phyloP scores from a whole-genome alignment of 2,329 filamentous ascomycete genomes.

The Phialophora tarda region DNA sequence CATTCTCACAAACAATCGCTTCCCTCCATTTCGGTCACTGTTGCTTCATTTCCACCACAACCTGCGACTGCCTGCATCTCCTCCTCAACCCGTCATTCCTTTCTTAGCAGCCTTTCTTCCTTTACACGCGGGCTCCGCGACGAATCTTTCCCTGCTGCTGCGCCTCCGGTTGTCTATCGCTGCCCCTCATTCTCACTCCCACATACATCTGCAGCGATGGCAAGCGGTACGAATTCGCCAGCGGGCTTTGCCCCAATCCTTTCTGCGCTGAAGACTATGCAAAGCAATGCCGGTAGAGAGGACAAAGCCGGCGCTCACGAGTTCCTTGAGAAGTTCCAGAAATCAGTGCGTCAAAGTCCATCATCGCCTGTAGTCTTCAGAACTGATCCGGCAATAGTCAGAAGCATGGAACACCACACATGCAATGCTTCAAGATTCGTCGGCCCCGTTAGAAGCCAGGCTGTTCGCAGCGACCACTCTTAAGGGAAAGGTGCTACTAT shows the following conservation, averaged over 20 bases:
- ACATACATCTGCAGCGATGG: constrained; percentile 60
- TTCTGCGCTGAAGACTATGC: constrained; percentile 89
- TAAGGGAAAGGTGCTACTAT: constrained; percentile 81
- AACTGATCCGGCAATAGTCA: constrained; percentile 41
- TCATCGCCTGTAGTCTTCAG: constrained; percentile 16
- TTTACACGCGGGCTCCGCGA: not conserved
- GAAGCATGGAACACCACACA: constrained; percentile 91
- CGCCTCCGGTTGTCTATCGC: not conserved
- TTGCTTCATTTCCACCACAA: not conserved
- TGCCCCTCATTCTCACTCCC: constrained; percentile 30
- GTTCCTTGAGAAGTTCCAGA: constrained; percentile 93
- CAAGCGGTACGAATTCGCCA: constrained; percentile 66
- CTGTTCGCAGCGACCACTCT: constrained; percentile 95
- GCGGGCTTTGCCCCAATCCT: constrained; percentile 82
- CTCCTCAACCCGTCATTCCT: constrained; percentile 2
- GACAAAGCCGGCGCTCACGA: constrained; percentile 90
- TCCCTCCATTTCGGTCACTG: constrained; percentile 3
- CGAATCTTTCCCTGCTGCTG: not conserved
- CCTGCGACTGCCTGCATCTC: constrained; percentile 1
- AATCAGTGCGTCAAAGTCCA: constrained; percentile 71
- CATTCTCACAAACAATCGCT: constrained; percentile 27
- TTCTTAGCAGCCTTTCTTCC: not conserved
- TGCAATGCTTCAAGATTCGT: constrained; percentile 77
- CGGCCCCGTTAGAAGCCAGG: constrained; percentile 81
- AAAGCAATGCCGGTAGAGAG: constrained; percentile 76